These are phyloP conservation scores for Globisporangium acanthophoron DNA, from an alignment of 352 stramenopile species.

Conservation along the genomic window DNA sequence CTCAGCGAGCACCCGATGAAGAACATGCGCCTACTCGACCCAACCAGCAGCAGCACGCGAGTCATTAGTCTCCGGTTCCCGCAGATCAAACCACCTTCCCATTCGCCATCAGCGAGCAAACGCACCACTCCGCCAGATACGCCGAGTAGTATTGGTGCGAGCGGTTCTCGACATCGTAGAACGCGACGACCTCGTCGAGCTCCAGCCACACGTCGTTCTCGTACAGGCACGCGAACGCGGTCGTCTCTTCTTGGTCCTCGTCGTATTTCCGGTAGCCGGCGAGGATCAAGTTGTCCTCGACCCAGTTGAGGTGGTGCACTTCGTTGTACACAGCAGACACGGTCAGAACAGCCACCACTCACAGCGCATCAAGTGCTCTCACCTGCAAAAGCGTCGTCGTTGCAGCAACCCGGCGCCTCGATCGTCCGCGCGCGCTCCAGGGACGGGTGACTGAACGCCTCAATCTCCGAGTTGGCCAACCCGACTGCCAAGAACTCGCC, in stretches of 20 bases:
- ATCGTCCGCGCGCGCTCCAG: conserved; percentile 30
- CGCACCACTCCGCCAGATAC: conserved; percentile 55
- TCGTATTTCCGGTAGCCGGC: conserved; percentile 55
- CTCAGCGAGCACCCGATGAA: conserved; percentile 75
- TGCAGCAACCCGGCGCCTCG: conserved; percentile 29
- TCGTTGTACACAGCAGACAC: neutral
- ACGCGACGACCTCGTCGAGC: conserved; percentile 61
- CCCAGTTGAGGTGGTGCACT: conserved; percentile 75
- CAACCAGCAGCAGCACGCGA: neutral
- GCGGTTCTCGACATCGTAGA: conserved; percentile 46
- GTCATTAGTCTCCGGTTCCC: neutral
- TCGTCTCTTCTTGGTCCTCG: conserved; percentile 43
- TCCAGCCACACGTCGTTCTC: conserved; percentile 41
- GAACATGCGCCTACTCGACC: conserved; percentile 58
- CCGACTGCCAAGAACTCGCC: conserved; percentile 42
- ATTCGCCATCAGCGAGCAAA: neutral
- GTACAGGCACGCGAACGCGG: conserved; percentile 49
- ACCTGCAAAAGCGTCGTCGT: conserved; percentile 29
- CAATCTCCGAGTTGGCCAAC: conserved; percentile 25
- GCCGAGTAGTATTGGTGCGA: conserved; percentile 62
- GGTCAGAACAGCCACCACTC: neutral
- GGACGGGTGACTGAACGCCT: conserved; percentile 24
- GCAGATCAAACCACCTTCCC: neutral
- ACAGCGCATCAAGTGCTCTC: neutral
- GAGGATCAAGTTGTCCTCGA: conserved; percentile 57